Percentiles rank a stretch among this genome's conserved stretches.
These are phyloP conservation scores for Stellera chamaejasme DNA, from an alignment of 345 rosid species.

Conservation along the genomic window DNA sequence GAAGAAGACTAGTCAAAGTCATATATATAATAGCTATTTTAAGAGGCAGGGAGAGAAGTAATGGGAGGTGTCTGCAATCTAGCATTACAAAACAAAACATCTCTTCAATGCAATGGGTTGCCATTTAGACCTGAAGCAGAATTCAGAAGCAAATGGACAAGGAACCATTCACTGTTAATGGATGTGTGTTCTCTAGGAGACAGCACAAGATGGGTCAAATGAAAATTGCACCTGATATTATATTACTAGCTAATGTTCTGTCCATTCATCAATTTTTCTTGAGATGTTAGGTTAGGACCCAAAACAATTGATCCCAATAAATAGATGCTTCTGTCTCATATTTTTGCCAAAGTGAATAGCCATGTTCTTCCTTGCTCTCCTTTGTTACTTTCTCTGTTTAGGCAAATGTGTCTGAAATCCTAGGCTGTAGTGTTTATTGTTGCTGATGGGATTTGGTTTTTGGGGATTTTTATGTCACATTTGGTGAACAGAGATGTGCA, in stretches of 20 bases:
- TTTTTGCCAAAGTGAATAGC: neutral
- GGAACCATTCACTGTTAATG: conserved; percentile 8
- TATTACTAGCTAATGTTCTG: neutral
- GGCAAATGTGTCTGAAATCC: neutral
- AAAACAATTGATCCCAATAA: neutral
- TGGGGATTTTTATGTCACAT: conserved; percentile 15
- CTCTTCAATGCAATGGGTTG: conserved; percentile 16
- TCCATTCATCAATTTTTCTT: conserved; percentile 8
- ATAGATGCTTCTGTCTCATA: neutral
- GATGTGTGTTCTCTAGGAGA: conserved; percentile 14
- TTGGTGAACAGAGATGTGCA: conserved; percentile 21
- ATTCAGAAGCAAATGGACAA: conserved; percentile 9
- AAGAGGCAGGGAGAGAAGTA: neutral
- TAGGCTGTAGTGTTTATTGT: neutral
- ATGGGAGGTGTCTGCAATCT: conserved; percentile 7
- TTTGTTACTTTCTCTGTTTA: neutral
- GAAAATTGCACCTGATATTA: conserved; percentile 15
- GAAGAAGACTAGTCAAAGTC: no score
- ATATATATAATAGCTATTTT: no score
- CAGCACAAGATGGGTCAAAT: conserved; percentile 26
- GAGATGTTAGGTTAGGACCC: neutral
- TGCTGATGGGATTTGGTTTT: neutral
- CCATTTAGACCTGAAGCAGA: conserved; percentile 12
- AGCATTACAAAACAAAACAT: conserved; percentile 17
- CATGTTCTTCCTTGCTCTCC: neutral